These are phyloP conservation scores for Inga laurina DNA, from an alignment of 306 rosid species.

Conservation along the genomic window DNA sequence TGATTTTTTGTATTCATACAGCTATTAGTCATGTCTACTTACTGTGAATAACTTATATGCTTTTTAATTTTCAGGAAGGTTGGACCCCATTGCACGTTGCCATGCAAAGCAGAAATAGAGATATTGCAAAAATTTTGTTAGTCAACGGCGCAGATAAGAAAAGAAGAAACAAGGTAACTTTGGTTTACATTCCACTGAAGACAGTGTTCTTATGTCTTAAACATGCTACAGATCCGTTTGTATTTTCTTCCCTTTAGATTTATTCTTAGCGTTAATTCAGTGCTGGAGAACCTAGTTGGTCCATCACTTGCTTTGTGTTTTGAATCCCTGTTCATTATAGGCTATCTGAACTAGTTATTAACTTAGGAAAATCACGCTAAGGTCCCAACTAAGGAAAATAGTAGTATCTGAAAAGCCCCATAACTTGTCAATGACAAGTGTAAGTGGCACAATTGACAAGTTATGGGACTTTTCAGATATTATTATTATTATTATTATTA, in stretches of 20 bases:
- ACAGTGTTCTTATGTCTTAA: not conserved
- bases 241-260: conserved; percentile 4
- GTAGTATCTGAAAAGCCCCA: too few relatives aligned
- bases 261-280: conserved; percentile 14
- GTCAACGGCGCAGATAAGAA: conserved; percentile 80
- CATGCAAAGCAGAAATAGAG: conserved; percentile 83
- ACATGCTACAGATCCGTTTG: not conserved
- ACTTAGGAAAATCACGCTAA: too few relatives aligned
- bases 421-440: too few relatives aligned
- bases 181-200: conserved; percentile 14
- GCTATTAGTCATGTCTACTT: conserved; percentile 1
- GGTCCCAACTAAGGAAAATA: too few relatives aligned
- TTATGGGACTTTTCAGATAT: too few relatives aligned
- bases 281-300: not conserved
- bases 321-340: not conserved
- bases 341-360: not conserved
- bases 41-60: conserved; percentile 2
- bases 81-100: conserved; percentile 97
- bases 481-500: too few relatives aligned
- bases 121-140: conserved; percentile 77
- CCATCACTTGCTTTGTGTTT: conserved; percentile 11
- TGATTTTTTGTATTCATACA: not conserved
- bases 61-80: conserved; percentile 61
- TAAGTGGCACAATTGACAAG: too few relatives aligned
- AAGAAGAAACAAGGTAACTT: conserved; percentile 73